phyloP scores from a whole-genome alignment of 2,329 filamentous ascomycete genomes.

The Phialophora expanda region DNA sequence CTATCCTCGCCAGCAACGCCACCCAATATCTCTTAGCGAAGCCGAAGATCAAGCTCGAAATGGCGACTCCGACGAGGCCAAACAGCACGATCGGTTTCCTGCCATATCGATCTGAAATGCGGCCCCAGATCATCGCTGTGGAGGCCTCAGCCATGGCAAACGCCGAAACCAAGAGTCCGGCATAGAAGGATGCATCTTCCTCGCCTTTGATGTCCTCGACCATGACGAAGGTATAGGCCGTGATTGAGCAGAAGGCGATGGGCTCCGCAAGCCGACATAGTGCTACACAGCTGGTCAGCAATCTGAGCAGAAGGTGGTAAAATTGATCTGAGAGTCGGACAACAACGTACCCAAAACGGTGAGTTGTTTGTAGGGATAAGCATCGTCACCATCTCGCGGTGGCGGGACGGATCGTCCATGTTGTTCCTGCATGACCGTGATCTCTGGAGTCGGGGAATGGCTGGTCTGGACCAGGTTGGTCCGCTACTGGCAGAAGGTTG shows the following conservation, averaged over 20 bases:
- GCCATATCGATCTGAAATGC: conserved; percentile 50
- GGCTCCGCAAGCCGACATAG: conserved; percentile 56
- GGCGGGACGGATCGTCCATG: conserved; percentile 1
- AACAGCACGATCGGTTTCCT: conserved; percentile 46
- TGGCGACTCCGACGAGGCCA: conserved; percentile 46
- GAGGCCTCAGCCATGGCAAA: conserved; percentile 53
- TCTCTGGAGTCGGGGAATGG: neutral
- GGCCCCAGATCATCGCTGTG: conserved; percentile 53
- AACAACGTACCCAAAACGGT: conserved; percentile 49
- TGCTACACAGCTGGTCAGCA: conserved; percentile 40
- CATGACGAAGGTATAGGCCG: conserved; percentile 54
- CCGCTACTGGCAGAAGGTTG: neutral
- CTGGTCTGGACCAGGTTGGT: neutral
- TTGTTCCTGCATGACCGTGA: conserved; percentile 3
- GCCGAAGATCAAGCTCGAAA: conserved; percentile 52
- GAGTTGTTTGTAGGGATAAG: conserved; percentile 55
- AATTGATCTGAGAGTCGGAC: neutral
- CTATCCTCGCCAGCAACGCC: conserved; percentile 50
- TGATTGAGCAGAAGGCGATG: conserved; percentile 55
- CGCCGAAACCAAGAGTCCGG: conserved; percentile 47
- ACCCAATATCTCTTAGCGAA: conserved; percentile 52
- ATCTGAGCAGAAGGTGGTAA: neutral
- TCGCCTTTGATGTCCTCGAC: conserved; percentile 50
- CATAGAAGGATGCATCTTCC: conserved; percentile 38
- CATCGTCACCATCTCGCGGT: conserved; percentile 25